These are phyloP conservation scores for Skeletonema marinoi DNA, from an alignment of 108 stramenopile genomes.

Conservation along the genomic window DNA sequence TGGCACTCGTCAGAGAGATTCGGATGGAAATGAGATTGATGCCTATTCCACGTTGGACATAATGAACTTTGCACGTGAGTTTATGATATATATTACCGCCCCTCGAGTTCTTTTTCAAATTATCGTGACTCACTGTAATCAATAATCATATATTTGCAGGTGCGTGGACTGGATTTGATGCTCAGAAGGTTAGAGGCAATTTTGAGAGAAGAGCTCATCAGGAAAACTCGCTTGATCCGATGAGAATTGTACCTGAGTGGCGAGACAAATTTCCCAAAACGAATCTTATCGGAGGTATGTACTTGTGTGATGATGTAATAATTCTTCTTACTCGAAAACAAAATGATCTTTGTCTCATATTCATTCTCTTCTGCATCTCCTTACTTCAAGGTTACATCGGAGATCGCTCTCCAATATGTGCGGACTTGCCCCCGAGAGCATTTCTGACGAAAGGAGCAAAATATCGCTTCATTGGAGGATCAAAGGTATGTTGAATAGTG, in stretches of 20 bases:
- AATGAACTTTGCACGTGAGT: conserved; percentile 8
- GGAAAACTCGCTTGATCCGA: conserved; percentile 57
- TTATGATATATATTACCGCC: too few species aligned
- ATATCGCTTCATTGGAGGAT: conserved; percentile 55
- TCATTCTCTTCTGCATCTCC: background rate
- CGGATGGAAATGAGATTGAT: conserved; percentile 33
- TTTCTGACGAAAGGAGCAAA: conserved; percentile 59
- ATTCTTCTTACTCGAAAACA: background rate
- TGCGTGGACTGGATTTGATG: conserved; percentile 70
- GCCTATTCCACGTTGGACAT: conserved; percentile 79
- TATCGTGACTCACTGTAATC: too few species aligned
- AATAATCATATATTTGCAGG: conserved; percentile 40
- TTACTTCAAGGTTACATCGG: background rate
- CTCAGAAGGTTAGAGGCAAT: conserved; percentile 41
- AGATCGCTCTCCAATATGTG: conserved; percentile 32
- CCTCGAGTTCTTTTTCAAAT: too few species aligned
- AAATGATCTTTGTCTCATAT: background rate
- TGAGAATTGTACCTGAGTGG: conserved; percentile 53
- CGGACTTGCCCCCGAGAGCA: conserved; percentile 39
- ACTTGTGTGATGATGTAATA: conserved; percentile 66
- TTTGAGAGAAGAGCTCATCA: conserved; percentile 25
- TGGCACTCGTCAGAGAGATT: conserved; percentile 54
- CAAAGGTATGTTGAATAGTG: conserved; percentile 8
- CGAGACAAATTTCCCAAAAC: conserved; percentile 65
- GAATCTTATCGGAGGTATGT: conserved; percentile 53